phyloP scores from a whole-genome alignment of 306 rosid species.

The Dryas octopetala region DNA sequence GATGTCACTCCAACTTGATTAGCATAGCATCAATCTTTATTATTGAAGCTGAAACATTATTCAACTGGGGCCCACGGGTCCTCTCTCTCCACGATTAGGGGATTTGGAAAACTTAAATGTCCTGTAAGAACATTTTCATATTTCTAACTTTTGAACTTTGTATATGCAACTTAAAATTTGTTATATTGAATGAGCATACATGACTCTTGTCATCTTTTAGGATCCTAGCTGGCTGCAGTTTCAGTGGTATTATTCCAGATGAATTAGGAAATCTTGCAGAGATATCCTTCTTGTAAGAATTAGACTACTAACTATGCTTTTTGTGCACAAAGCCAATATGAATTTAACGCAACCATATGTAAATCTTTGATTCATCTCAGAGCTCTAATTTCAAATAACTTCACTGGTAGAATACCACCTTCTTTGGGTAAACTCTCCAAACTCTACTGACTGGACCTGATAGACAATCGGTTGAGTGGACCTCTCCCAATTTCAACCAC shows the following conservation, averaged over 20 bases:
- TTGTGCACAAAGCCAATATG: slow-evolving; percentile 2
- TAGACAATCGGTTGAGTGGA: slow-evolving; percentile 70
- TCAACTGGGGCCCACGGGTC: slow-evolving; percentile 52
- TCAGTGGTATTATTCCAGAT: slow-evolving; percentile 68
- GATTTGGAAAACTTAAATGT: slow-evolving; percentile 48
- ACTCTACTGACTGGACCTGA: slow-evolving; percentile 75
- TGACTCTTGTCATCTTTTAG: slow-evolving; percentile 39
- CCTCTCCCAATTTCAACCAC: slow-evolving; percentile 66
- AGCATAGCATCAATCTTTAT: background rate
- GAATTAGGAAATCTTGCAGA: slow-evolving; percentile 65
- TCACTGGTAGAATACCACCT: slow-evolving; percentile 72
- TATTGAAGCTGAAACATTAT: slow-evolving; percentile 4
- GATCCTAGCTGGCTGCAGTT: slow-evolving; percentile 73
- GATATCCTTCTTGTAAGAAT: slow-evolving; percentile 63
- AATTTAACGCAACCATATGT: background rate
- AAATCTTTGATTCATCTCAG: slow-evolving; percentile 31
- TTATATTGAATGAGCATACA: background rate
- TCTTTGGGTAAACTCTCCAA: slow-evolving; percentile 88
- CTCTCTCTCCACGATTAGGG: slow-evolving; percentile 55
- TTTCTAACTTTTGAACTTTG: slow-evolving; percentile 3
- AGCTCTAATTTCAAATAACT: slow-evolving; percentile 80
- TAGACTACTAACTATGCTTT: background rate
- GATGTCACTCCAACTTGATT: background rate
- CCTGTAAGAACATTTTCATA: slow-evolving; percentile 49
- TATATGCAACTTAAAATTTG: background rate